Conservation (phyloP, 768 basidiomycete species). For the Suillus spraguei region DNA sequence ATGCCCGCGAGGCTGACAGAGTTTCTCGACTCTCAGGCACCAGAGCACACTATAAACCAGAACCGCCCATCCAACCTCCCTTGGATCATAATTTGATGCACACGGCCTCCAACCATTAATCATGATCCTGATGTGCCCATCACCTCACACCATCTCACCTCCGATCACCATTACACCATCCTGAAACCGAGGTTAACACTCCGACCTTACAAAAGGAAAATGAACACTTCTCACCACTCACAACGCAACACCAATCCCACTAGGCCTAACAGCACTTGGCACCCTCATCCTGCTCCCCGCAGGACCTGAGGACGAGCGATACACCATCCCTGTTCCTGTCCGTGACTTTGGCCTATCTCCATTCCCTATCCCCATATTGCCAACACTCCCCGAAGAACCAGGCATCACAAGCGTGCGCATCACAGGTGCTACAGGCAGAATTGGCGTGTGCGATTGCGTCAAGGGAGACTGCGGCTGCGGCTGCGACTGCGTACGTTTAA, state of each 20-base stretch:
- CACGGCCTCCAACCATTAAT: background rate
- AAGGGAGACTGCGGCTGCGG: slow-evolving; percentile 22
- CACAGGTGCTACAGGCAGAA: slow-evolving; percentile 20
- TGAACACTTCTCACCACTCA: background rate
- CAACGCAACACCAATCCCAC: slow-evolving; percentile 7
- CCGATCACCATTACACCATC: background rate
- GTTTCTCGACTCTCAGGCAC: background rate
- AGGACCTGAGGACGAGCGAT: slow-evolving; percentile 35
- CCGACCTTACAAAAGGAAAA: background rate
- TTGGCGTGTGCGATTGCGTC: slow-evolving; percentile 17
- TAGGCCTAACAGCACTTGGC: slow-evolving; percentile 14
- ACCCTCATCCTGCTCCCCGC: slow-evolving; percentile 44
- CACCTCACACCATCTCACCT: background rate
- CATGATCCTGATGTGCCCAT: slow-evolving; percentile 1
- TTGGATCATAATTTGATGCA: background rate
- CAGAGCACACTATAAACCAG: background rate
- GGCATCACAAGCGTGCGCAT: slow-evolving; percentile 19
- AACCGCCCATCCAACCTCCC: background rate
- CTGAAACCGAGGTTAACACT: background rate
- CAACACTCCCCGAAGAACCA: background rate
- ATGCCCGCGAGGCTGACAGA: background rate
- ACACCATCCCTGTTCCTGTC: slow-evolving; percentile 72
- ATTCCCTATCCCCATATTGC: background rate
- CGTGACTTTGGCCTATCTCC: slow-evolving; percentile 50
- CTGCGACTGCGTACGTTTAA: slow-evolving; percentile 26